Evolutionary conservation across 192 early-diverging fungal species (phyloP).

Genomic region (Fimicolochytrium jonesii): DNA sequence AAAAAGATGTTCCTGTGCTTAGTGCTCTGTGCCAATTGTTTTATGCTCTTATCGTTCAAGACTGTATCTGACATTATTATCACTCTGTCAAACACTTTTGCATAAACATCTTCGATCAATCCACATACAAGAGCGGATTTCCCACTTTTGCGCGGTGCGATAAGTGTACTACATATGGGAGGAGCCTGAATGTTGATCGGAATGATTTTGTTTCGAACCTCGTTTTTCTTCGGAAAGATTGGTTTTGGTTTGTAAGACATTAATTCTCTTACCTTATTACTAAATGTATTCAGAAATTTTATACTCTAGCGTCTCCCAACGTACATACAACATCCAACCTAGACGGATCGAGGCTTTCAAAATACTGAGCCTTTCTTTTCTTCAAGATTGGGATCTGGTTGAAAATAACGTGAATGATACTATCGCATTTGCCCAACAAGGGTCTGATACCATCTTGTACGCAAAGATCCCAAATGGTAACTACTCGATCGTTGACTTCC

Average conservation of each 20-base stretch:
- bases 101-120: slow-evolving; percentile 18
- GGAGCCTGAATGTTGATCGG: neutral
- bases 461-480: slow-evolving; percentile 6
- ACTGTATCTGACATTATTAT: slow-evolving; percentile 19
- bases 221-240: neutral
- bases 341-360: slow-evolving; percentile 5
- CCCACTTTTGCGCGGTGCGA: neutral
- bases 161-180: slow-evolving; percentile 8
- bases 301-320: neutral
- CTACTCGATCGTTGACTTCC: slow-evolving; percentile 3
- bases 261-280: no score
- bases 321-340: neutral
- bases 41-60: neutral
- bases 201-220: slow-evolving; percentile 4
- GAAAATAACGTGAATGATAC: neutral
- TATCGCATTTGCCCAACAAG: slow-evolving; percentile 7
- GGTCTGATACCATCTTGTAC: neutral
- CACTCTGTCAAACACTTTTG: neutral
- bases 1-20: slow-evolving; percentile 16
- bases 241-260: slow-evolving; percentile 15
- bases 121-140: slow-evolving; percentile 11
- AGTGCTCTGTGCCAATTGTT: slow-evolving; percentile 7
- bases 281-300: neutral
- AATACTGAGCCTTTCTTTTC: neutral
- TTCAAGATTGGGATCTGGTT: slow-evolving; percentile 18